These are phyloP conservation scores for Emiliania huxleyi DNA, from an alignment of 78 protist genomes.

Conservation along the genomic window DNA sequence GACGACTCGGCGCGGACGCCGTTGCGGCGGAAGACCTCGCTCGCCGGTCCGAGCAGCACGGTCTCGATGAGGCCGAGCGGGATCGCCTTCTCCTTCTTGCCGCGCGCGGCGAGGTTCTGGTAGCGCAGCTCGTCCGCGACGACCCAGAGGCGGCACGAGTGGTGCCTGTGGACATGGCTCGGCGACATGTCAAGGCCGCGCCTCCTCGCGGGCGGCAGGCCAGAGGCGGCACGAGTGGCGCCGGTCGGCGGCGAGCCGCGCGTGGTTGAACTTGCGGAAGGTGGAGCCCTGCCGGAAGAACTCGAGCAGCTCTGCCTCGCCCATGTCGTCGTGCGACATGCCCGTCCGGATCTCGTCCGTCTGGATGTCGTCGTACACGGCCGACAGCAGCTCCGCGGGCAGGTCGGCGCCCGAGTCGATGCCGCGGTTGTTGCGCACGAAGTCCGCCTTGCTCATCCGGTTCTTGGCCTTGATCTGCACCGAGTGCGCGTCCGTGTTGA, in stretches of 20 bases:
- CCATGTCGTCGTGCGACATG: background rate
- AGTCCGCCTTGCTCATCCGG: constrained; percentile 28
- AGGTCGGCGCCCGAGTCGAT: background rate
- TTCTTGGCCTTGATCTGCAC: background rate
- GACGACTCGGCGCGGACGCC: background rate
- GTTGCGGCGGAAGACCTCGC: background rate
- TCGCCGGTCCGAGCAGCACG: background rate
- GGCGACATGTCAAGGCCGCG: no score
- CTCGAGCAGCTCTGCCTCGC: background rate
- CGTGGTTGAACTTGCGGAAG: background rate
- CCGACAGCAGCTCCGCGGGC: background rate
- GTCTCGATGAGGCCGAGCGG: background rate
- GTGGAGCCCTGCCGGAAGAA: background rate
- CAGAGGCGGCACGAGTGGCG: background rate
- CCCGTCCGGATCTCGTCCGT: constrained; percentile 30
- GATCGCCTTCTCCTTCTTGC: background rate
- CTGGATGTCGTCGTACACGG: background rate
- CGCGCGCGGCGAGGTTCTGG: background rate
- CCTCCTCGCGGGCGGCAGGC: no score
- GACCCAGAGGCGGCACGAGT: background rate
- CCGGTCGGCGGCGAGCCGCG: background rate
- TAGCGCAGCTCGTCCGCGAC: background rate
- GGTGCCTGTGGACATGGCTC: no score
- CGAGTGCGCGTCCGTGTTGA: constrained; percentile 51
- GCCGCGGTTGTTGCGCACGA: constrained; percentile 43